These are phyloP conservation scores for Niebla homalea DNA, from an alignment of 495 filamentous ascomycete genomes.

Conservation along the genomic window DNA sequence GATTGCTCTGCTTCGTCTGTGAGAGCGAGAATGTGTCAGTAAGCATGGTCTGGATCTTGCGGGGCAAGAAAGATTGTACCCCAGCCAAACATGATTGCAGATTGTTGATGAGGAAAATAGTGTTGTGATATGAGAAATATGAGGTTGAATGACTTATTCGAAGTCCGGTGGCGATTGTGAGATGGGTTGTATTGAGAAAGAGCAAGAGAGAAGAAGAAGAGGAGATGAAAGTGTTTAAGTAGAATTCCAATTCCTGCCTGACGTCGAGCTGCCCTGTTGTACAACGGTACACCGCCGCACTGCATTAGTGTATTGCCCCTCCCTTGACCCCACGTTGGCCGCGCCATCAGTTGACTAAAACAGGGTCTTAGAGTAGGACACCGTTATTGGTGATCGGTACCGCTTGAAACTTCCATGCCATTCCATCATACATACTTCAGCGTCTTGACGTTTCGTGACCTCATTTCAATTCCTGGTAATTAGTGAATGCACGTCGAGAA, in stretches of 20 bases:
- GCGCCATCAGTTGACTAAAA: background rate
- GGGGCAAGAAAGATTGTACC: constrained; percentile 1
- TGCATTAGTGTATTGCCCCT: background rate
- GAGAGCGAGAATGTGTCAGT: background rate
- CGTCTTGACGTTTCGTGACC: too few relatives aligned
- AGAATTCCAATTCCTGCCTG: too few relatives aligned
- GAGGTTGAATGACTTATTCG: background rate
- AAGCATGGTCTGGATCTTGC: background rate
- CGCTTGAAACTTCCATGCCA: too few relatives aligned
- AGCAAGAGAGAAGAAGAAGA: background rate
- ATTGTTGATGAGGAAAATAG: background rate
- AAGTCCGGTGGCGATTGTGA: background rate
- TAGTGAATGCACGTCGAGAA: too few relatives aligned
- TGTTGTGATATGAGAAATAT: background rate
- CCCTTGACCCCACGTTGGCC: background rate
- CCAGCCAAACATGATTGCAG: constrained; percentile 12
- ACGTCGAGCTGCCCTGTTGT: background rate
- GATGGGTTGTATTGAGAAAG: background rate
- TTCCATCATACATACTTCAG: too few relatives aligned
- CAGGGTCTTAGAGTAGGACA: background rate
- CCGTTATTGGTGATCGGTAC: background rate
- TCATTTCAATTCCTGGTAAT: too few relatives aligned
- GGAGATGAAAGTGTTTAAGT: too few relatives aligned
- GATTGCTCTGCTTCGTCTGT: constrained; percentile 37
- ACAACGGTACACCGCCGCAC: background rate